Conservation (phyloP, 768 basidiomycete species). For the Clitopilus passeckerianus region DNA sequence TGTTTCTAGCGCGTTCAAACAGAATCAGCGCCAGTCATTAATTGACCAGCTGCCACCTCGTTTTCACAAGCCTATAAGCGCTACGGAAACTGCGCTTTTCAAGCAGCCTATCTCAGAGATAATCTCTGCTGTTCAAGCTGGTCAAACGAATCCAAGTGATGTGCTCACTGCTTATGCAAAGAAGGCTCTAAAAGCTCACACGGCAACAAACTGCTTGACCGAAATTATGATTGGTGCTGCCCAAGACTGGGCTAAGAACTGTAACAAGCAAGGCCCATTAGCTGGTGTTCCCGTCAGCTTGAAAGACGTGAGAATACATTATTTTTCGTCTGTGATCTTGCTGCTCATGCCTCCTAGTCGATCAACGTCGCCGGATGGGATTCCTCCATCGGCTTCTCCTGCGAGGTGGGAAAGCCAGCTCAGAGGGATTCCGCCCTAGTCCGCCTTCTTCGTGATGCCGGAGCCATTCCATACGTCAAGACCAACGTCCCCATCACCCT, state of each 20-base stretch:
- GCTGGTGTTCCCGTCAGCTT: constrained; percentile 53
- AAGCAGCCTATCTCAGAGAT: constrained; percentile 21
- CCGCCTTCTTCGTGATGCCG: constrained; percentile 50
- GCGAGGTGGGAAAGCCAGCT: constrained; percentile 38
- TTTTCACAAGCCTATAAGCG: constrained; percentile 24
- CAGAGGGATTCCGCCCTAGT: constrained; percentile 44
- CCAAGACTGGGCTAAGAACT: constrained; percentile 24
- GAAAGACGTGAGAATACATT: constrained; percentile 32
- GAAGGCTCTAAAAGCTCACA: constrained; percentile 38
- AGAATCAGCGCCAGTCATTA: constrained; percentile 26
- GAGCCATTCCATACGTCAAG: constrained; percentile 63
- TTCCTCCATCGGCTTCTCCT: constrained; percentile 54
- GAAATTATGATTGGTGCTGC: constrained; percentile 46
- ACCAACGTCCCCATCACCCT: constrained; percentile 58
- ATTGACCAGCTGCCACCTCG: constrained; percentile 22
- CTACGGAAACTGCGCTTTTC: constrained; percentile 23
- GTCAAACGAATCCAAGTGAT: constrained; percentile 21
- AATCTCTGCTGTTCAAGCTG: constrained; percentile 23
- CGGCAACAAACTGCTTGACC: constrained; percentile 51
- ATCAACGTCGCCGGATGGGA: constrained; percentile 45
- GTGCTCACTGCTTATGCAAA: constrained; percentile 41
- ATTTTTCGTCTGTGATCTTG: constrained; percentile 3
- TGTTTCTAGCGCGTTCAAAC: constrained; percentile 23
- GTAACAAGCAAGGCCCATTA: constrained; percentile 29
- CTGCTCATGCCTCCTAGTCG: background rate